Conservation (phyloP, 495 filamentous ascomycete genomes). For the Penicillium angulare region DNA sequence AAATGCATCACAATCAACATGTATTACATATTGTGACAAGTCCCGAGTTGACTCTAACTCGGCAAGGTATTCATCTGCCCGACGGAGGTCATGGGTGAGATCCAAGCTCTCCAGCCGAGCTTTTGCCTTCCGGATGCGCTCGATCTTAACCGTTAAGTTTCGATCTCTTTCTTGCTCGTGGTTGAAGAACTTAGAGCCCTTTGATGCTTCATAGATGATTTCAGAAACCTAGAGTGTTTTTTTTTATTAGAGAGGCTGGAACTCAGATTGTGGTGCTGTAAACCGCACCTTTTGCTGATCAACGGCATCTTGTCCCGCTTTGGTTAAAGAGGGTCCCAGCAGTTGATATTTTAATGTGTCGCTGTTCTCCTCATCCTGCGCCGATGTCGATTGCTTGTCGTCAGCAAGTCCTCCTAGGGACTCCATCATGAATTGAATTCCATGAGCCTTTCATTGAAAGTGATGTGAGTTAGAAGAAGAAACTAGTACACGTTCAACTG, state of each 20-base stretch:
- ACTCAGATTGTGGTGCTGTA: too few relatives aligned
- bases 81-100: constrained; percentile 65
- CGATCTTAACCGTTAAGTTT: constrained; percentile 82
- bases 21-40: constrained; percentile 79
- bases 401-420: constrained; percentile 20
- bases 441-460: not conserved
- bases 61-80: constrained; percentile 77
- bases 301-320: constrained; percentile 91
- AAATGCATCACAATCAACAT: constrained; percentile 98
- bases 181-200: constrained; percentile 95
- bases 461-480: not conserved
- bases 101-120: constrained; percentile 73
- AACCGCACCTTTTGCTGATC: constrained; percentile 75
- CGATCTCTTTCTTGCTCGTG: constrained; percentile 84
- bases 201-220: constrained; percentile 95
- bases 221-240: constrained; percentile 68
- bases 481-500: too few relatives aligned
- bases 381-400: constrained; percentile 6
- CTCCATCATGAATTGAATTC: constrained; percentile 22
- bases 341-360: constrained; percentile 66
- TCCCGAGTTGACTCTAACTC: constrained; percentile 78
- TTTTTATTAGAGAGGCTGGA: too few relatives aligned
- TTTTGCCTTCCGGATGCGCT: constrained; percentile 74
- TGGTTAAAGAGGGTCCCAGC: constrained; percentile 90
- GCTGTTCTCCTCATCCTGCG: constrained; percentile 28